Percentiles rank a stretch among this genome's conserved stretches.
Evolutionary conservation across 1,284 basidiomycete genomes (phyloP).

Genomic region (Ceratobasidium sp.): DNA sequence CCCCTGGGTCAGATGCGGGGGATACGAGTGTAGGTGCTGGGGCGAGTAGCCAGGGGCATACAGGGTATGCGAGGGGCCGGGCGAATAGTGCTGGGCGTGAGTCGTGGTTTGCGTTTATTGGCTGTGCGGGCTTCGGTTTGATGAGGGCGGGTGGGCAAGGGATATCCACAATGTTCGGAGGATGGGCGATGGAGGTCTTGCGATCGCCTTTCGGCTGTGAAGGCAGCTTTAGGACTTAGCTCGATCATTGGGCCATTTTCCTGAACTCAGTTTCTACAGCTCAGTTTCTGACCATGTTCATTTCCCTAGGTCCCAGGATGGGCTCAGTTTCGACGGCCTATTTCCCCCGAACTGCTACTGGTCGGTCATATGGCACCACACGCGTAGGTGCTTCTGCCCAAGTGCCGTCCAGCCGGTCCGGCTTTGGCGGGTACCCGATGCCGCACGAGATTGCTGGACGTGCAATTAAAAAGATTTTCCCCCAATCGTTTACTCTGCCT

Average conservation of each 20-base stretch:
- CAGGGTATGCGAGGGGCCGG: not conserved
- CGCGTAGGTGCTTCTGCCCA: constrained; percentile 10
- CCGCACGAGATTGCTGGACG: constrained; percentile 69
- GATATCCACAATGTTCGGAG: not conserved
- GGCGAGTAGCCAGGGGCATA: constrained; percentile 26
- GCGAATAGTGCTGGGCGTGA: constrained; percentile 35
- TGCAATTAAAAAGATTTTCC: constrained; percentile 67
- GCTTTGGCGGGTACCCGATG: constrained; percentile 91
- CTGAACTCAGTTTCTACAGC: constrained; percentile 9
- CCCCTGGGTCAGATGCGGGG: constrained; percentile 29
- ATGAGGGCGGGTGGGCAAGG: not conserved
- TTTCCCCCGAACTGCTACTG: constrained; percentile 55
- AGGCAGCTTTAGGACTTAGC: not conserved
- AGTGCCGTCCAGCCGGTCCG: constrained; percentile 49
- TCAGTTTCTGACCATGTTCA: constrained; percentile 44
- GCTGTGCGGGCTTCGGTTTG: constrained; percentile 40
- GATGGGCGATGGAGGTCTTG: not conserved
- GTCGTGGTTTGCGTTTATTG: not conserved
- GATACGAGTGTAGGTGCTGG: constrained; percentile 27
- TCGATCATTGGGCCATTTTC: not conserved
- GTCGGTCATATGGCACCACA: constrained; percentile 30
- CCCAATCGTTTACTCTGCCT: constrained; percentile 79
- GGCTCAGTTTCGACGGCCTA: constrained; percentile 55
- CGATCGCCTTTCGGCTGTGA: not conserved
- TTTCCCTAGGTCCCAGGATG: constrained; percentile 46